Evolutionary conservation across 2,329 filamentous ascomycete species (phyloP).

Genomic region (Colletotrichum sp.): DNA sequence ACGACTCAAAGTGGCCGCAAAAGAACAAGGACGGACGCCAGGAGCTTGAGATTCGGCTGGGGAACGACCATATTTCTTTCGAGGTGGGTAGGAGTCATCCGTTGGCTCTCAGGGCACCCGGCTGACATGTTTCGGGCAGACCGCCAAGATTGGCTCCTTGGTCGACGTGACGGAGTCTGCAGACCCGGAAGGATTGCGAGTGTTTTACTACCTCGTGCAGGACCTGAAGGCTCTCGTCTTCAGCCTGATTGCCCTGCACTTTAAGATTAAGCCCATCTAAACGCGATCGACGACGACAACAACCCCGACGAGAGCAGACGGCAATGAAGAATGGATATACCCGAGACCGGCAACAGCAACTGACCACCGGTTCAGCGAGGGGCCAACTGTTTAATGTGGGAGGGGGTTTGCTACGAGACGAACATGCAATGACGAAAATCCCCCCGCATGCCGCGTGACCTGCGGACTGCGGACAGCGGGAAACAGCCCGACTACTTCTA

Average conservation of each 20-base stretch:
- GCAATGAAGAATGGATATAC: constrained; percentile 27
- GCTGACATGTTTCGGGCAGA: constrained; percentile 59
- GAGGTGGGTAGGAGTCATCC: constrained; percentile 65
- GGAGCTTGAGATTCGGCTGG: constrained; percentile 92
- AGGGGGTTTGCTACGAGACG: background rate
- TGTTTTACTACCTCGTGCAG: constrained; percentile 99
- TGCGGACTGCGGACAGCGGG: background rate
- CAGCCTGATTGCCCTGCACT: constrained; percentile 93
- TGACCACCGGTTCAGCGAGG: background rate
- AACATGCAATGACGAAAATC: constrained; percentile 5
- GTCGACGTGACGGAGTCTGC: constrained; percentile 96
- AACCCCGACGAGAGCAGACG: background rate
- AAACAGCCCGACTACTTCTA: constrained; percentile 6
- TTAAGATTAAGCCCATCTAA: constrained; percentile 88
- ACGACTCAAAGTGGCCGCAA: constrained; percentile 97
- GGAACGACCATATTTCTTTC: constrained; percentile 96
- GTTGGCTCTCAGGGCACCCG: background rate
- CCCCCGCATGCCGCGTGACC: background rate
- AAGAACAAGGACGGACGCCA: constrained; percentile 99
- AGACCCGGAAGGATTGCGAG: constrained; percentile 92
- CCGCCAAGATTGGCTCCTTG: constrained; percentile 95
- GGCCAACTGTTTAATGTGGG: background rate
- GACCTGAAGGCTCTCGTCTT: constrained; percentile 97
- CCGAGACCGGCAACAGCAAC: constrained; percentile 2
- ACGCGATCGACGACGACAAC: background rate